Base-by-base conservation (phyloP, 2,329 filamentous ascomycete genomes). In the Claviceps lovelessii region DNA sequence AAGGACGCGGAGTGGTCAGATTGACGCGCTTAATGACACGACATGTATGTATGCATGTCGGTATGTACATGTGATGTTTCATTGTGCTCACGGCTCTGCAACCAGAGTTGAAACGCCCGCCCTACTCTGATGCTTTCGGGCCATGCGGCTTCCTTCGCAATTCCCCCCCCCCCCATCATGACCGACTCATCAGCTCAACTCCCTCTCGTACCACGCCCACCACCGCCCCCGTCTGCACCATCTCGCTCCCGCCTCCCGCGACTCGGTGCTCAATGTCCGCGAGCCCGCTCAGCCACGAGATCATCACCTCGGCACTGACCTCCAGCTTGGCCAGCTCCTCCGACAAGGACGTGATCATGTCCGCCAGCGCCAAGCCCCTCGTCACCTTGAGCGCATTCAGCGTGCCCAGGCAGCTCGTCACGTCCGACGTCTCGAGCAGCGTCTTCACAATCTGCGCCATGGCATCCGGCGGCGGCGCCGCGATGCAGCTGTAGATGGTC, bases 401-500 rank as follows among this genome's bases (percentile, higher is more conserved):
- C 0, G 89, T 95, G 56, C 81, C 84, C 51, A 98, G 76, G 65
- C 91, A 96, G 39, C 87, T 88, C 1, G 87, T 94, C 51, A 98
- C 87, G 65, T 98, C 91, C 54, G 83, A 80, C 2, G 88, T 96
- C 54, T 80, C 83, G 33, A 97, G 79, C 37, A 98, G 77, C 0
- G 89, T 95, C 60, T 85, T 79, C 60, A 90, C 77, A 54, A 98
- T 97, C 62, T 86, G 82, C 60, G 81, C 78, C 64, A 97, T 89
- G 63, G 95, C 91, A 29, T 85, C 82, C 0, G 93, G 93, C 61
- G 94, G 90, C 4, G 93, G 93, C 1, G 91, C 91, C 9, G 93
- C 93, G 65, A 98, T 95, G 70, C 93, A 98, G 70, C 90, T 90
- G 76, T 96, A 98, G 65, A 98, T 97, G 8, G 88, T 89, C 67